These are phyloP conservation scores for Epichloe typhina DNA, from an alignment of 2,329 filamentous ascomycete genomes.

Conservation along the genomic window DNA sequence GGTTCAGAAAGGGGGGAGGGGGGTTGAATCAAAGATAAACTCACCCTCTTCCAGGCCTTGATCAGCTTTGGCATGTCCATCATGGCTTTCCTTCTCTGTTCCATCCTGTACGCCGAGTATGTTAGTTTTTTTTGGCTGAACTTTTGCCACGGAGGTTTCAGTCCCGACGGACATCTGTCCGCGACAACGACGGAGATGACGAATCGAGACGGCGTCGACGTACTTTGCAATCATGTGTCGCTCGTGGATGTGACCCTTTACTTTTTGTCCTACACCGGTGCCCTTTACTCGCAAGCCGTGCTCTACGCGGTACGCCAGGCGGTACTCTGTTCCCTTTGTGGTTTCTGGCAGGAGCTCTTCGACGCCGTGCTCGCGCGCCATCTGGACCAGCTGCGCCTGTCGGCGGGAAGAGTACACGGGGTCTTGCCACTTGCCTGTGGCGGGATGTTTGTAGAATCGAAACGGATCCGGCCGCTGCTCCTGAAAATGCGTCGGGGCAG, in stretches of 20 bases:
- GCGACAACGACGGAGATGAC: not conserved
- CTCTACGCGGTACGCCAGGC: conserved; percentile 59
- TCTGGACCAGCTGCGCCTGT: conserved; percentile 82
- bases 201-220: conserved; percentile 16
- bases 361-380: conserved; percentile 66
- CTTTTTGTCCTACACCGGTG: conserved; percentile 80
- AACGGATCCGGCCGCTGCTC: conserved; percentile 64
- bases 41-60: conserved; percentile 82
- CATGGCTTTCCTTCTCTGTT: conserved; percentile 85
- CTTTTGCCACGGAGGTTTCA: not conserved
- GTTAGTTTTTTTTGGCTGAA: conserved; percentile 5
- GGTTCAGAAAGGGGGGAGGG: not conserved
- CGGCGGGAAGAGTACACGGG: conserved; percentile 72
- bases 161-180: too few relatives aligned
- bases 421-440: conserved; percentile 71
- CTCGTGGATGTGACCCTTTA: conserved; percentile 94
- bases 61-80: conserved; percentile 88
- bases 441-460: conserved; percentile 60
- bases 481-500: conserved; percentile 36
- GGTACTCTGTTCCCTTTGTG: conserved; percentile 60
- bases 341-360: conserved; percentile 69
- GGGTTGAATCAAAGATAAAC: conserved; percentile 15
- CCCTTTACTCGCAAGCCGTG: conserved; percentile 77
- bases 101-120: conserved; percentile 44
- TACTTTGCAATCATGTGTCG: conserved; percentile 66